Percentiles rank a stretch among this genome's conserved stretches.
phyloP scores from a whole-genome alignment of 805 yeast species.

The Wickerhamiella azymoides region DNA sequence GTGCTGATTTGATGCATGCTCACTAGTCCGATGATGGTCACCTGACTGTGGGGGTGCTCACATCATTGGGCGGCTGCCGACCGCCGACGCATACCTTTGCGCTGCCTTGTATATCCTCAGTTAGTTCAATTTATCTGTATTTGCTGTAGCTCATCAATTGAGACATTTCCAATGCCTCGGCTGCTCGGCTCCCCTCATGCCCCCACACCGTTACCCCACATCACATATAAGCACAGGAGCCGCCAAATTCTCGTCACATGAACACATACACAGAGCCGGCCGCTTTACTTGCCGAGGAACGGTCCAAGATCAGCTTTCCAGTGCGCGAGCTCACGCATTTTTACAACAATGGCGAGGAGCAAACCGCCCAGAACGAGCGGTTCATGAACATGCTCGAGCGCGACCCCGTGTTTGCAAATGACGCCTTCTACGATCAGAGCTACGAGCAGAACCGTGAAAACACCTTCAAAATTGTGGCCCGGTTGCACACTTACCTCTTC shows the following conservation, averaged over 20 bases:
- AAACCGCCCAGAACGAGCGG: constrained; percentile 28
- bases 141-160: too few species aligned
- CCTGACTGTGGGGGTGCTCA: too few species aligned
- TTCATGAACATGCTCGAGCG: constrained; percentile 37
- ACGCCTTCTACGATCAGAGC: constrained; percentile 34
- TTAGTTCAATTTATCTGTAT: too few species aligned
- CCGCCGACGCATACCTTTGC: too few species aligned
- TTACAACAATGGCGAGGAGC: constrained; percentile 30
- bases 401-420: constrained; percentile 37
- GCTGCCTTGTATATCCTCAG: too few species aligned
- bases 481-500: constrained; percentile 10
- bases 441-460: constrained; percentile 27
- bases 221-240: not conserved
- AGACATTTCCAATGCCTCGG: too few species aligned
- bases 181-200: not conserved
- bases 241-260: not conserved
- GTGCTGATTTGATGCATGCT: too few species aligned
- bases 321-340: constrained; percentile 30
- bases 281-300: constrained; percentile 27
- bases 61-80: too few species aligned
- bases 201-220: not conserved
- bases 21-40: too few species aligned
- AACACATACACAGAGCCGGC: constrained; percentile 26
- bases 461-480: constrained; percentile 24
- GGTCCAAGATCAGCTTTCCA: constrained; percentile 27